Conservation (phyloP, 1,284 basidiomycete species). For the Microbotryomycetes sp. region DNA sequence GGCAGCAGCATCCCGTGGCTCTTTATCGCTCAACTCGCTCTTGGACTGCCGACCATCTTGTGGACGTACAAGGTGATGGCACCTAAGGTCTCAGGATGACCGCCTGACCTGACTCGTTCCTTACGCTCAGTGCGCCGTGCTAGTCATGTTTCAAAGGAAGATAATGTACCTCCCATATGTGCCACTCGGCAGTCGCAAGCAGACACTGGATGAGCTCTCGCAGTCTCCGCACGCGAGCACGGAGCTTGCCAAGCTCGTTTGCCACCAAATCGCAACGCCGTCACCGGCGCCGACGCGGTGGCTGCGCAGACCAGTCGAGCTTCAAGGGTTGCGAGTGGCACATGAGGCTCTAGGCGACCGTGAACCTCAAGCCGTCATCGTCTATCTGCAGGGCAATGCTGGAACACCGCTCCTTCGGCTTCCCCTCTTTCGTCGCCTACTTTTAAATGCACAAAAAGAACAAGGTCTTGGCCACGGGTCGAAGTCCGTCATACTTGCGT, state of each 20-base stretch:
- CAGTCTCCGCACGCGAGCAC: constrained; percentile 6
- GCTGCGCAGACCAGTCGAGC: constrained; percentile 16
- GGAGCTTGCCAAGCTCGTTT: constrained; percentile 34
- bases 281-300: constrained; percentile 22
- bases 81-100: not conserved
- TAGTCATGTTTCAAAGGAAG: constrained; percentile 49
- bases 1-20: constrained; percentile 1
- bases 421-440: constrained; percentile 46
- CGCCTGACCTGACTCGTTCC: not conserved
- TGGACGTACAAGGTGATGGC: constrained; percentile 48
- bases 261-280: constrained; percentile 38
- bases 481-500: constrained; percentile 34
- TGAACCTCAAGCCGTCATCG: constrained; percentile 35
- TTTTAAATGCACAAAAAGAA: not conserved
- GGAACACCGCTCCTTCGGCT: constrained; percentile 49
- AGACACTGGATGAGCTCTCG: constrained; percentile 38
- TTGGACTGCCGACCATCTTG: constrained; percentile 45
- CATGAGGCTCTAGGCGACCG: not conserved
- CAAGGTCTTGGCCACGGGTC: not conserved
- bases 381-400: constrained; percentile 50
- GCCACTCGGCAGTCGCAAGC: constrained; percentile 45
- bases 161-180: constrained; percentile 53
- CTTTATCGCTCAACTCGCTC: constrained; percentile 24
- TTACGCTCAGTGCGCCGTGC: constrained; percentile 46
- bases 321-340: constrained; percentile 39